Evolutionary conservation across 345 rosid species (phyloP), one percentile per base, ranked within the genome.

Genomic region (Excoecaria agallocha): DNA sequence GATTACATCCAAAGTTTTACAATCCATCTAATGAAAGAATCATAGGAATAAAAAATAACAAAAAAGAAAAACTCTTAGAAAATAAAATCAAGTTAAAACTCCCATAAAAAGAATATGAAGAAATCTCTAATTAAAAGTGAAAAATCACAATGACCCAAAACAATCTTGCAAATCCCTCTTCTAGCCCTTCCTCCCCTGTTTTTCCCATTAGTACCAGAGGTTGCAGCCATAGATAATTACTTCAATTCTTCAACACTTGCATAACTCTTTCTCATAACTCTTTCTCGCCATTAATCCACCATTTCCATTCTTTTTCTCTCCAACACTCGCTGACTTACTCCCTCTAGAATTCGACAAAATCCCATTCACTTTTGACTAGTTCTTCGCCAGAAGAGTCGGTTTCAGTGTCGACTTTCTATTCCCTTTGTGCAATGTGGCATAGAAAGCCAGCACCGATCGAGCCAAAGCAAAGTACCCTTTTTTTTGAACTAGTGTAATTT

Each of bases 181-280:
- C 67, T 79, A 52, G 38, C 69, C 61, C 83, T 76, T 48, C 84
- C 84, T 69, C 83, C 79, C 58, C 83, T 87, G 24, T 59, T 74
- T 24, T 81, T 88, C 0, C 89, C 86, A 46, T 82, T 84, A 20
- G 89, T 88, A 1, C 89, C 92, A 22, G 72, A 81, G 7, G 90
- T 74, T 1, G 92, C 91, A 1, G 87, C 86, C 69, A 77, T 56
- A 0, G 96, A 80, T 30, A 90, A 39, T 16, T 89, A 90, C 72
- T 84, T 92, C 60, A 92, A 62, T 77, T 88, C 96, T 11, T 87
- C 94, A 51, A 92, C 74, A 59, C 8, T 85, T 0, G 93, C n/a
- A n/a, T n/a, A n/a, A n/a, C 97, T 94, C 81, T 89, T 90, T n/a
- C n/a, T n/a, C 93, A 59, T 87, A 90, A n/a, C 97, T 94, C 81